These are phyloP conservation scores for Malania oleifera DNA, from an alignment of 164 flowering plant species.

Conservation along the genomic window DNA sequence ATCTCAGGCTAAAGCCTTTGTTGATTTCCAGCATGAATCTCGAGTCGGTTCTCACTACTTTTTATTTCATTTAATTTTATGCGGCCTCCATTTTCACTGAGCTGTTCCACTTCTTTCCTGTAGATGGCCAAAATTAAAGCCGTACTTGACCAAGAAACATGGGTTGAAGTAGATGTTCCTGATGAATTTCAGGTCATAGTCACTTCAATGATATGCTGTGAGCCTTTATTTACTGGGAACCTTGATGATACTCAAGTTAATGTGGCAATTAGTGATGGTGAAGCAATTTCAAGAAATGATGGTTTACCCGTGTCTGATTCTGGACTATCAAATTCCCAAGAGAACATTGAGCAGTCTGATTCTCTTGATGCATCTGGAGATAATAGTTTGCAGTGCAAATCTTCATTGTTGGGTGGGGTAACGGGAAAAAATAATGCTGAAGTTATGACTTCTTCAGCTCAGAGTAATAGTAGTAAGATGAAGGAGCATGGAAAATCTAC, in stretches of 20 bases:
- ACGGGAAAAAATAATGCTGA: slow-evolving; percentile 27
- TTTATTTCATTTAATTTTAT: background rate
- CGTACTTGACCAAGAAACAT: slow-evolving; percentile 97
- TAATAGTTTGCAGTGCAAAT: slow-evolving; percentile 12
- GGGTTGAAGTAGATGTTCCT: slow-evolving; percentile 92
- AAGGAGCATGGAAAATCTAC: slow-evolving; percentile 61
- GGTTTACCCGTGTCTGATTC: slow-evolving; percentile 20
- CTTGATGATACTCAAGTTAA: slow-evolving; percentile 22
- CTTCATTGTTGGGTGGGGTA: slow-evolving; percentile 22
- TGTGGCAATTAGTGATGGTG: slow-evolving; percentile 15
- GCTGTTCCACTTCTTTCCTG: slow-evolving; percentile 13
- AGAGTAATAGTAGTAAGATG: slow-evolving; percentile 25
- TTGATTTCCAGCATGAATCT: slow-evolving; percentile 89
- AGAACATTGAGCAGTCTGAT: slow-evolving; percentile 21
- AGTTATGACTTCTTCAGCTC: slow-evolving; percentile 22
- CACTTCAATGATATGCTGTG: slow-evolving; percentile 39
- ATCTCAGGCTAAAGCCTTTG: slow-evolving; percentile 93
- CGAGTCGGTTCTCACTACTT: slow-evolving; percentile 49
- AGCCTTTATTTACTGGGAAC: slow-evolving; percentile 27
- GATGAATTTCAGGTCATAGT: slow-evolving; percentile 89
- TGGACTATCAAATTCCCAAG: slow-evolving; percentile 18
- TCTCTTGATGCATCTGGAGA: slow-evolving; percentile 25
- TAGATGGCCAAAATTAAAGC: slow-evolving; percentile 92
- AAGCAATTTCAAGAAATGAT: slow-evolving; percentile 22
- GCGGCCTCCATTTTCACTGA: background rate